phyloP scores from a whole-genome alignment of 2,329 filamentous ascomycete species.

The Diaporthe vexans region DNA sequence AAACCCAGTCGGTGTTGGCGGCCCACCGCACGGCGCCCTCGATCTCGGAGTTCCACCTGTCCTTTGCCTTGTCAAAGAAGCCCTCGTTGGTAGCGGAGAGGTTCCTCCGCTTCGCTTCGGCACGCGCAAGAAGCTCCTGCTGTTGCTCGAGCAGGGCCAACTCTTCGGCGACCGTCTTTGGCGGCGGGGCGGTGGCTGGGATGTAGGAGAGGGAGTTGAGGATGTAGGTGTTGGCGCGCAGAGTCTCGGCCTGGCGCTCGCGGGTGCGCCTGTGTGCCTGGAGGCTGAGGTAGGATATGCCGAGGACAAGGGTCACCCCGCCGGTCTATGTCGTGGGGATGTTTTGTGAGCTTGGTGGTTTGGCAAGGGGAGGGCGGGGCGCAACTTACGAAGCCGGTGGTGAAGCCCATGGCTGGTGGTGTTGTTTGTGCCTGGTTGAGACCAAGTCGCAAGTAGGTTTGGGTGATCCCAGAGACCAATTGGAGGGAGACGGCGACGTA shows the following conservation, averaged over 20 bases:
- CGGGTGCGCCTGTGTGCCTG: conserved; percentile 79
- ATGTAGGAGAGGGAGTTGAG: conserved; percentile 67
- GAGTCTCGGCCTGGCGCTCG: conserved; percentile 67
- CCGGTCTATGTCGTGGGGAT: conserved; percentile 68
- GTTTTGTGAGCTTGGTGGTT: conserved; percentile 37
- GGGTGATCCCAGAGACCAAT: conserved; percentile 16
- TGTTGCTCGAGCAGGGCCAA: conserved; percentile 41
- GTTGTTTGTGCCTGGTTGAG: neutral
- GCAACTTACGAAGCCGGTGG: conserved; percentile 77
- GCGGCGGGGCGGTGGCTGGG: conserved; percentile 56
- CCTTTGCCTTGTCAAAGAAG: conserved; percentile 78
- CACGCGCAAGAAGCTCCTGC: conserved; percentile 40
- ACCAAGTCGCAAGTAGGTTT: conserved; percentile 46
- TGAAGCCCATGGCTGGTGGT: conserved; percentile 75
- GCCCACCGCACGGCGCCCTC: conserved; percentile 75
- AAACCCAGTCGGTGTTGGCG: conserved; percentile 76
- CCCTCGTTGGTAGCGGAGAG: conserved; percentile 54
- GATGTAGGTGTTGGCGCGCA: conserved; percentile 69
- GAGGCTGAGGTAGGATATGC: conserved; percentile 79
- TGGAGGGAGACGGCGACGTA: neutral
- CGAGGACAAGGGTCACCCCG: conserved; percentile 81
- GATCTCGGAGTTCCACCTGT: conserved; percentile 83
- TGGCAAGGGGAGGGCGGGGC: neutral
- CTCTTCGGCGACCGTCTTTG: conserved; percentile 50
- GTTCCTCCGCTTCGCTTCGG: conserved; percentile 28